These are phyloP conservation scores for Pseudocercospora fijiensis DNA, from an alignment of 2,329 filamentous ascomycete genomes.

Conservation along the genomic window DNA sequence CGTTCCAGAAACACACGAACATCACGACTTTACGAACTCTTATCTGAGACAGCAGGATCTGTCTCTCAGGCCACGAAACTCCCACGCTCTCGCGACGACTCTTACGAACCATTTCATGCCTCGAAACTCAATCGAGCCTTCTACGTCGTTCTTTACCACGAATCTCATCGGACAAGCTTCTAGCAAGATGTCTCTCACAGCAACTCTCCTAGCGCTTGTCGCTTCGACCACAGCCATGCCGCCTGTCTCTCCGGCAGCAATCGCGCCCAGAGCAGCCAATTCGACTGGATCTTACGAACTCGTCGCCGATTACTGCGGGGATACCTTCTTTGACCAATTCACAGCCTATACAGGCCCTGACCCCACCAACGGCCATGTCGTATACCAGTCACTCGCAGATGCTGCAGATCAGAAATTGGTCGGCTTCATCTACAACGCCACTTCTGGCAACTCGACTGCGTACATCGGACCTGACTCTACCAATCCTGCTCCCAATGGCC, in stretches of 20 bases:
- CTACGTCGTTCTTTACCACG: background rate
- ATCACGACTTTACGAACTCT: conserved; percentile 6
- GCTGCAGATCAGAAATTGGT: conserved; percentile 42
- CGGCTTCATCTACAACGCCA: conserved; percentile 44
- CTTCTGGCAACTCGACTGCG: conserved; percentile 36
- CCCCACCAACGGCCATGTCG: conserved; percentile 45
- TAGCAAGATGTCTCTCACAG: conserved; percentile 1
- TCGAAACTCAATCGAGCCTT: background rate
- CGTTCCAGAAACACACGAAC: background rate
- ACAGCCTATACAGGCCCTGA: conserved; percentile 46
- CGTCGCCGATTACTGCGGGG: conserved; percentile 32
- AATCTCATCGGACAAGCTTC: background rate
- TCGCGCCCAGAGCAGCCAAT: conserved; percentile 16
- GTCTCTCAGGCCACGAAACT: conserved; percentile 1
- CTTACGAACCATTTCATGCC: background rate
- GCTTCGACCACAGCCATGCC: conserved; percentile 9
- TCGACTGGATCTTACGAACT: conserved; percentile 31
- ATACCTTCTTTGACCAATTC: conserved; percentile 48
- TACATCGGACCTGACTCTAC: conserved; percentile 50
- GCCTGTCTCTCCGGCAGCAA: conserved; percentile 9
- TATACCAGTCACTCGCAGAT: conserved; percentile 23
- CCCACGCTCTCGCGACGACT: background rate
- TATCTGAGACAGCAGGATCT: conserved; percentile 7
- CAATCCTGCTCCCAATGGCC: conserved; percentile 39
- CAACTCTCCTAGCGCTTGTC: conserved; percentile 13